Evolutionary conservation across 202 grass and related monocot species (phyloP).

Genomic region (Setaria viridis): DNA sequence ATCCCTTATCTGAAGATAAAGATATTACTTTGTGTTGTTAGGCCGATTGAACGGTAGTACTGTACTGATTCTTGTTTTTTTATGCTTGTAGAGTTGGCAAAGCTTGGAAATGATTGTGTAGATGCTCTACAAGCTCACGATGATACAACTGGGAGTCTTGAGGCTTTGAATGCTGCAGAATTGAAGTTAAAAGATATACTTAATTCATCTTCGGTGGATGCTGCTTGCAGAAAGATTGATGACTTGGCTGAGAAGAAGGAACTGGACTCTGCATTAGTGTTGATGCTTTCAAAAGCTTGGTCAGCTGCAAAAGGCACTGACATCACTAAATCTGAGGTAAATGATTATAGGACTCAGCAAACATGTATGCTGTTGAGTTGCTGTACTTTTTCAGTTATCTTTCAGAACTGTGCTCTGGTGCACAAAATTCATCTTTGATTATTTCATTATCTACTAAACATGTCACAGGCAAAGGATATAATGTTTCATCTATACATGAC

Average conservation of each 20-base stretch:
- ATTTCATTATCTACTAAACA: not conserved
- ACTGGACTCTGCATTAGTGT: slow-evolving; percentile 69
- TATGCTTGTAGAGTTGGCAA: slow-evolving; percentile 67
- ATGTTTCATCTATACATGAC: slow-evolving; percentile 86
- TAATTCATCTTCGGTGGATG: slow-evolving; percentile 70
- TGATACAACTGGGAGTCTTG: slow-evolving; percentile 62
- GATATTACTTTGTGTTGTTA: not conserved
- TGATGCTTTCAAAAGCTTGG: slow-evolving; percentile 90
- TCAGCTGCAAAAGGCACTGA: slow-evolving; percentile 87
- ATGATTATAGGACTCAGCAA: not conserved
- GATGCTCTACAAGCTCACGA: slow-evolving; percentile 84
- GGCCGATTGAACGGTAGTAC: not conserved
- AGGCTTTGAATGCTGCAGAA: slow-evolving; percentile 71
- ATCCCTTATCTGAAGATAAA: not conserved
- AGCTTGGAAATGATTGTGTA: slow-evolving; percentile 79
- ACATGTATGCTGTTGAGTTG: not conserved
- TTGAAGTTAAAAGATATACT: slow-evolving; percentile 87
- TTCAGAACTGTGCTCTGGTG: not conserved
- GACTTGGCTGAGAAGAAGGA: slow-evolving; percentile 87
- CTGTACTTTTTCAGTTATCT: not conserved
- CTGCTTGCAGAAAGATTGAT: slow-evolving; percentile 88
- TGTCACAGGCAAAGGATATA: slow-evolving; percentile 72
- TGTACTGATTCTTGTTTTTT: slow-evolving; percentile 22
- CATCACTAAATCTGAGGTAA: slow-evolving; percentile 85
- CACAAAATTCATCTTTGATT: not conserved